Evolutionary conservation across 371 early-diverging fungal species (phyloP), one percentile per base, ranked within the genome.

Genomic region (Rhizomucor miehei): DNA sequence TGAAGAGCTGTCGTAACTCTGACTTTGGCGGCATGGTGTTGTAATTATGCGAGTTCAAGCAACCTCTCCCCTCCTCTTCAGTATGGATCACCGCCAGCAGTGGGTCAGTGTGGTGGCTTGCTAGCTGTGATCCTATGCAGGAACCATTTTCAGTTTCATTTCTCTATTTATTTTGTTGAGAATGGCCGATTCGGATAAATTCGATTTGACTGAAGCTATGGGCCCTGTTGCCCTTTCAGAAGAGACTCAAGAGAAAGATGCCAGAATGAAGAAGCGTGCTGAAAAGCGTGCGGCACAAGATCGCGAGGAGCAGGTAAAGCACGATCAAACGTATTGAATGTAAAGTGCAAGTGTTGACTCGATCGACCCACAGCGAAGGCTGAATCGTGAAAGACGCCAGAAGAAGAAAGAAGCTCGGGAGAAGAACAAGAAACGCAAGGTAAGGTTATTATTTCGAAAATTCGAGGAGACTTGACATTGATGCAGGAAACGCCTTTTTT

Each of bases 401-500:
- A 73, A 70, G 52, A 75, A 71, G 51, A 73, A 75, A 45, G 59
- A 60, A 37, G 62, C 62, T 25, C 75, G 71, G 41, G 71, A 62
- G 39, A 67, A 69, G 49, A 73, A 61, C 56, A 69, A 63, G 58
- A 80, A 63, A 59, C 62, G 71, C 63, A 73, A 65, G 74, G 68
- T 64, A 55, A 53, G n/a, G 25, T 44, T 19, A n/a, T 44, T 44
- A 49, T 44, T 10, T 16, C 6, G 13, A n/a, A 4, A 52, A 14
- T 10, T 2, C 5, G 19, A 17, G 44, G 29, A 43, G 9, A 16
- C 6, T 6, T 1, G 11, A 21, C 24, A 52, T 44, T 0, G 44
- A 21, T 21, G n/a, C 17, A 34, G 3, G 3, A 29, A 48, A 6
- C 16, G 29, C n/a, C 6, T 39, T 29, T 6, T 14, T 38, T 54